Evolutionary conservation across 192 early-diverging fungal species (phyloP).

Genomic region (Cladochytrium replicatum): DNA sequence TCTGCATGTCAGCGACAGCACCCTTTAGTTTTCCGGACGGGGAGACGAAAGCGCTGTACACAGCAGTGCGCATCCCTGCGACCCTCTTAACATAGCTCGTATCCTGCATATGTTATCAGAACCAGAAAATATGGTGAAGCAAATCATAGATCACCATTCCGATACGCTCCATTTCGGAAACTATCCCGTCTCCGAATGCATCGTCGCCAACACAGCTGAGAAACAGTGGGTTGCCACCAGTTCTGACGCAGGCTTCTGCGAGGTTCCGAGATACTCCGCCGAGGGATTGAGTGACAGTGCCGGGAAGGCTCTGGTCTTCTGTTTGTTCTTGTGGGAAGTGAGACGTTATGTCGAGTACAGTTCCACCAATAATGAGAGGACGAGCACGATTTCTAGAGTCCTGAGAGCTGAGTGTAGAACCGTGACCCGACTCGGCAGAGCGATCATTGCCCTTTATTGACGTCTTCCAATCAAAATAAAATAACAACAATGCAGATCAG

Average conservation of each 20-base stretch:
- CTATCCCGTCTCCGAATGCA: constrained; percentile 43
- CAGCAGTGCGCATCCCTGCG: constrained; percentile 46
- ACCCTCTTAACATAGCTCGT: constrained; percentile 7
- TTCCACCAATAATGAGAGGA: constrained; percentile 76
- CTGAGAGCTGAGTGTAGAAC: too few relatives aligned
- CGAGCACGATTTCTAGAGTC: constrained; percentile 16
- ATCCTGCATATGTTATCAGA: constrained; percentile 5
- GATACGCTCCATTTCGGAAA: constrained; percentile 35
- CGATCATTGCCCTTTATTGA: too few relatives aligned
- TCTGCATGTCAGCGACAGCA: constrained; percentile 90
- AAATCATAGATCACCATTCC: constrained; percentile 43
- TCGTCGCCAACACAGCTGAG: constrained; percentile 67
- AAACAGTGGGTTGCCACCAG: constrained; percentile 54
- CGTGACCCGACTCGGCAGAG: too few relatives aligned
- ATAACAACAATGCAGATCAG: too few relatives aligned
- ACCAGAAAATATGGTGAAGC: background rate
- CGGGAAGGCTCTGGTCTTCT: constrained; percentile 50
- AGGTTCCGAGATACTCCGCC: constrained; percentile 94
- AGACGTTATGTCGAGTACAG: constrained; percentile 73
- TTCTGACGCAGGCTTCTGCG: constrained; percentile 62
- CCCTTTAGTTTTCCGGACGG: constrained; percentile 58
- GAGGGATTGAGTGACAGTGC: constrained; percentile 47
- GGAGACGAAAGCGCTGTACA: constrained; percentile 72
- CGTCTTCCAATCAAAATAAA: too few relatives aligned
- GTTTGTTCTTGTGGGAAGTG: constrained; percentile 16